Percentiles rank a stretch among this genome's conserved stretches.
These are phyloP conservation scores for Aspergillus terreus DNA, from an alignment of 2,329 filamentous ascomycete species.

Conservation along the genomic window DNA sequence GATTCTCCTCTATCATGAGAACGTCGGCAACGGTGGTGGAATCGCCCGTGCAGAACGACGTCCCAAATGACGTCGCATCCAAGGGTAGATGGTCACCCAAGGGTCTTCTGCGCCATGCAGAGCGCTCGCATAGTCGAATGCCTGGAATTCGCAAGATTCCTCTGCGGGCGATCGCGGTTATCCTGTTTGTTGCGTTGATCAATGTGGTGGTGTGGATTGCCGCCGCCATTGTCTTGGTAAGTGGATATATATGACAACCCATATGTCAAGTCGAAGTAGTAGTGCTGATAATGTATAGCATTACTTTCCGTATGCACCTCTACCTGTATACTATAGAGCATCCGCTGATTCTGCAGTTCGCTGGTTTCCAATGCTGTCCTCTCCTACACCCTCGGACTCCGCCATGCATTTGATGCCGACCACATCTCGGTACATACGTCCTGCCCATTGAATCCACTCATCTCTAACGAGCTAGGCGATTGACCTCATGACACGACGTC, in stretches of 20 bases:
- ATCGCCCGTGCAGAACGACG: not conserved
- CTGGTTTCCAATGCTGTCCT: conserved; percentile 78
- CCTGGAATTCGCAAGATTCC: conserved; percentile 56
- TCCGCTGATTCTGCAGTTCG: conserved; percentile 33
- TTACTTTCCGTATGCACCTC: conserved; percentile 34
- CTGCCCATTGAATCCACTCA: not conserved
- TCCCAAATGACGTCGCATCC: conserved; percentile 1
- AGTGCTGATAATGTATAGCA: conserved; percentile 22
- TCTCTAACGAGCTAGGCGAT: conserved; percentile 58
- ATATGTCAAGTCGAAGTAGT: no score
- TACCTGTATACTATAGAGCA: not conserved
- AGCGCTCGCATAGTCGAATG: conserved; percentile 48
- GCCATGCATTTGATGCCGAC: conserved; percentile 97
- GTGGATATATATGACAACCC: conserved; percentile 5
- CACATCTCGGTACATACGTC: conserved; percentile 61
- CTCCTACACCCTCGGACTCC: conserved; percentile 81
- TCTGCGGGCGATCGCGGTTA: conserved; percentile 55
- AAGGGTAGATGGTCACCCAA: conserved; percentile 27
- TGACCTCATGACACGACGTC: conserved; percentile 86
- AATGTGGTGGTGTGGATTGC: conserved; percentile 59
- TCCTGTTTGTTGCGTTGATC: conserved; percentile 49
- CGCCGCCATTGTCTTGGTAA: conserved; percentile 55
- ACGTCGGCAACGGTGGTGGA: no score
- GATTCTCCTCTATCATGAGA: no score
- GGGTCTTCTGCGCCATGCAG: conserved; percentile 36